Evolutionary conservation across 345 rosid species (phyloP).

Genomic region (Crucihimalaya himalaica): DNA sequence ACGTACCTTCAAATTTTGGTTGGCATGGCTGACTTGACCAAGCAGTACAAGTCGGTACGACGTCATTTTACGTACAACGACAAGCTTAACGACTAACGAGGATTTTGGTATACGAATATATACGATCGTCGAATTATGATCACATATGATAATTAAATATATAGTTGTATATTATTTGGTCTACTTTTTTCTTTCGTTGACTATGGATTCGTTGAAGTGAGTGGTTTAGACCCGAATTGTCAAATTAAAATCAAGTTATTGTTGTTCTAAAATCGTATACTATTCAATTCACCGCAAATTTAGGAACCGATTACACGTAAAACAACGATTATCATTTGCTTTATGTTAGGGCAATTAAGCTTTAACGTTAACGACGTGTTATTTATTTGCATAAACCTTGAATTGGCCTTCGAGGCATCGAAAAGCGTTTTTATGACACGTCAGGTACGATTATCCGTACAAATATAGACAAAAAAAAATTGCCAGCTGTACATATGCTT

Average conservation of each 20-base stretch:
- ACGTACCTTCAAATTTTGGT: neutral
- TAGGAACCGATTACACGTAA: constrained; percentile 26
- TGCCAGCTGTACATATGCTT: constrained; percentile 19
- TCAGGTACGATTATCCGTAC: constrained; percentile 45
- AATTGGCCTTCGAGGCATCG: constrained; percentile 27
- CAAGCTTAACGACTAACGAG: constrained; percentile 22
- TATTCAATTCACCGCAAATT: constrained; percentile 9
- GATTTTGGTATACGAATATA: constrained; percentile 1
- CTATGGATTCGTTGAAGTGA: constrained; percentile 6
- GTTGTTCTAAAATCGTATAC: neutral
- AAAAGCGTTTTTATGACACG: constrained; percentile 31
- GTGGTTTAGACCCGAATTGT: constrained; percentile 5
- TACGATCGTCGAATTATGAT: constrained; percentile 1
- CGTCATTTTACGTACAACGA: constrained; percentile 29
- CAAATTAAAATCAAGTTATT: neutral
- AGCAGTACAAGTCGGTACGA: constrained; percentile 20
- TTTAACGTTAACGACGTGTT: constrained; percentile 19
- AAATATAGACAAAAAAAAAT: constrained; percentile 21
- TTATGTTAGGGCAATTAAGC: constrained; percentile 15
- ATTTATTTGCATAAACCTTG: neutral
- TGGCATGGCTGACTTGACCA: constrained; percentile 30
- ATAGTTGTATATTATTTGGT: neutral
- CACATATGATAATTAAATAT: neutral
- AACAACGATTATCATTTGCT: neutral
- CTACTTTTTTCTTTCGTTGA: constrained; percentile 4